Evolutionary conservation across 768 basidiomycete species (phyloP).

Genomic region (Clitopilus passeckerianus): DNA sequence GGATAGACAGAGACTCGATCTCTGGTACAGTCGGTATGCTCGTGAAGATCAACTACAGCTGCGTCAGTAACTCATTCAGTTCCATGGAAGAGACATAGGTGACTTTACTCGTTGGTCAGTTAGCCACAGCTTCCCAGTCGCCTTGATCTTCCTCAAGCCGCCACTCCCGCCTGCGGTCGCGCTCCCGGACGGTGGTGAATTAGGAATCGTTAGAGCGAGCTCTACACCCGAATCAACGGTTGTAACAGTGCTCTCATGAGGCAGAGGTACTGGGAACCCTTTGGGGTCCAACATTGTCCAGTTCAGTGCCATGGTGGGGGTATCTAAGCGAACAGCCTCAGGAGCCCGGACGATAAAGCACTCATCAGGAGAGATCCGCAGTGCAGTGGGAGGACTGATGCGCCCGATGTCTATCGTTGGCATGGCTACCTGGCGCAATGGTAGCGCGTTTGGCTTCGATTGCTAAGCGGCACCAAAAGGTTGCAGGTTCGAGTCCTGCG

Average conservation of each 20-base stretch:
- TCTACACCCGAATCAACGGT: conserved; percentile 56
- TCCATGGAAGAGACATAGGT: conserved; percentile 1
- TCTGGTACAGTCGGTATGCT: conserved; percentile 23
- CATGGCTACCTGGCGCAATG: conserved; percentile 84
- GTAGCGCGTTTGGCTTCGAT: conserved; percentile 96
- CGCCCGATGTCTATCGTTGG: neutral
- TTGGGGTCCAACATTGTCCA: conserved; percentile 65
- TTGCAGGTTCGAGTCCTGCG: conserved; percentile 97
- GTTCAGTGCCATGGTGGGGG: conserved; percentile 65
- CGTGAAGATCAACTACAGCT: conserved; percentile 58
- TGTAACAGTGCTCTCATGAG: conserved; percentile 55
- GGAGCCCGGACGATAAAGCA: conserved; percentile 8
- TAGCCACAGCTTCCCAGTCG: conserved; percentile 52
- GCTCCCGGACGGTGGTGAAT: conserved; percentile 35
- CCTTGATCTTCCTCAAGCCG: conserved; percentile 53
- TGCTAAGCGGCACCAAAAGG: conserved; percentile 78
- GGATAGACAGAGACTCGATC: conserved; percentile 51
- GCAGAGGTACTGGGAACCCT: conserved; percentile 58
- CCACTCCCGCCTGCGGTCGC: conserved; percentile 47
- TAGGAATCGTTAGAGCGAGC: conserved; percentile 52
- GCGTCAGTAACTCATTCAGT: neutral
- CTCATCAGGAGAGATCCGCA: neutral
- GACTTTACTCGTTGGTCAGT: conserved; percentile 69
- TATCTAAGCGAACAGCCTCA: conserved; percentile 5
- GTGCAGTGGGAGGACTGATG: neutral